Base-by-base conservation (phyloP, 257 asterid species). In the Gardenia jasminoides region DNA sequence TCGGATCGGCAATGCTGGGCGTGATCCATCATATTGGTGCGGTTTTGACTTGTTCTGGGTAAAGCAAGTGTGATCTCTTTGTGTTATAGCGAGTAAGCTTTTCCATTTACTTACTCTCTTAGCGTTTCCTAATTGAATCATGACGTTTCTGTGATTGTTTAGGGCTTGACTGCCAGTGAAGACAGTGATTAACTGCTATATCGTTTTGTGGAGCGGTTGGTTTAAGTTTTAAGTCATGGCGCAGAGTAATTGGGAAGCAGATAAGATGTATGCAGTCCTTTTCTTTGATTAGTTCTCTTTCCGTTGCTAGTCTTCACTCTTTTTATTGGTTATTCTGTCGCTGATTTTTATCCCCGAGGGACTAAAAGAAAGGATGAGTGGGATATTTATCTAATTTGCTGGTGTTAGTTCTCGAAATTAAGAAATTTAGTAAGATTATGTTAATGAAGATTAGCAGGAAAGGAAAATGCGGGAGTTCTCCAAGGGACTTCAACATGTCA, bases 171-270 rank as follows among this genome's bases (percentile, higher is more conserved):
- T 80, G 66, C 83, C 78, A 30, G 85, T 58, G 66, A 80, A 75
- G 61, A 46, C 72, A 70, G 86, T 74, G 72, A 52, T 82, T 78
- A 73, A 28, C 81, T 75, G 88, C 68, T 46, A 76, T 65, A 58
- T 72, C 80, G 62, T 52, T 61, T 58, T 82, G 30, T 80, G 76
- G 80, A 78, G 80, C 24, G 74, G 61, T 76, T 80, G 31, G 59
- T 70, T 47, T 67, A 76, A 76, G 71, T 67, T 74, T 77, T 81
- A 54, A 81, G 48, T 81, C 88, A 93, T 96, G 99, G 94, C 99
- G 65, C 97, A 91, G 96, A 96, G 96, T 86, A 92, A 96, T 81
- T 96, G 99, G 99, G 99, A 96, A 87, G 99, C 98, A 30, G 97
- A 96, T 87, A 96, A 93, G 91, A 96, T 96, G 99, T 96, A 90